Evolutionary conservation across 139 green algal genomes (phyloP).

Genomic region (Chlamydomonas incerta): DNA sequence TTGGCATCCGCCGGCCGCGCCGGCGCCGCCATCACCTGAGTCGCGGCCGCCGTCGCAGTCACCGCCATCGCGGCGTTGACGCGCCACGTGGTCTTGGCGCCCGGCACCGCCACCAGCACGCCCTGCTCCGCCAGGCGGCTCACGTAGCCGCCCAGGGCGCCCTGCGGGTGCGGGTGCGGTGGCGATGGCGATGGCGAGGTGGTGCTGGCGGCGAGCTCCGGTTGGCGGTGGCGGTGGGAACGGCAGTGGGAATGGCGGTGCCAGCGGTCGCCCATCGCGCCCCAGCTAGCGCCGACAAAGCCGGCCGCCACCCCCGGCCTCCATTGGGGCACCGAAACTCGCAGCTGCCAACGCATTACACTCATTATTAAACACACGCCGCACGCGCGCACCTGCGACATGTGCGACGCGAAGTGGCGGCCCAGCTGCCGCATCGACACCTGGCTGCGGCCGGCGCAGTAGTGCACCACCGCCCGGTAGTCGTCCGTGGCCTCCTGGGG

Average conservation of each 20-base stretch:
- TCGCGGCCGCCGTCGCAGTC: neutral
- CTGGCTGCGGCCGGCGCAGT: constrained; percentile 4
- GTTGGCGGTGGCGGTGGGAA: too few species aligned
- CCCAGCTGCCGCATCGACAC: neutral
- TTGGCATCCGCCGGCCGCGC: too few species aligned
- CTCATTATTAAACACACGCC: too few species aligned
- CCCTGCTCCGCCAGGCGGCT: constrained; percentile 12
- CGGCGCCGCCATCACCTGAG: too few species aligned
- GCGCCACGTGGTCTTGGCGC: constrained; percentile 2
- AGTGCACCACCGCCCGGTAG: constrained; percentile 29
- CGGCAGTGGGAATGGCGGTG: too few species aligned
- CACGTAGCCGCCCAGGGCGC: constrained; percentile 20
- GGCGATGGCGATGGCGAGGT: too few species aligned
- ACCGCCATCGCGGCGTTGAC: neutral
- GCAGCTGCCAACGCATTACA: too few species aligned
- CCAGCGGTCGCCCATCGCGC: too few species aligned
- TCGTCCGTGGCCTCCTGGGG: neutral
- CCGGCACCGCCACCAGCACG: constrained; percentile 7
- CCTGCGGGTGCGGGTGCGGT: neutral
- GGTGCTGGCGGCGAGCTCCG: too few species aligned
- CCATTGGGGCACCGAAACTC: too few species aligned
- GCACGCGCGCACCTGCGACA: neutral
- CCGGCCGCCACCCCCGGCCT: too few species aligned
- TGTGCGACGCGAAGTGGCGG: neutral
- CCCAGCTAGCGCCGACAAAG: too few species aligned